Conservation (phyloP, 108 stramenopile species). For the Schizochytrium sp. region DNA sequence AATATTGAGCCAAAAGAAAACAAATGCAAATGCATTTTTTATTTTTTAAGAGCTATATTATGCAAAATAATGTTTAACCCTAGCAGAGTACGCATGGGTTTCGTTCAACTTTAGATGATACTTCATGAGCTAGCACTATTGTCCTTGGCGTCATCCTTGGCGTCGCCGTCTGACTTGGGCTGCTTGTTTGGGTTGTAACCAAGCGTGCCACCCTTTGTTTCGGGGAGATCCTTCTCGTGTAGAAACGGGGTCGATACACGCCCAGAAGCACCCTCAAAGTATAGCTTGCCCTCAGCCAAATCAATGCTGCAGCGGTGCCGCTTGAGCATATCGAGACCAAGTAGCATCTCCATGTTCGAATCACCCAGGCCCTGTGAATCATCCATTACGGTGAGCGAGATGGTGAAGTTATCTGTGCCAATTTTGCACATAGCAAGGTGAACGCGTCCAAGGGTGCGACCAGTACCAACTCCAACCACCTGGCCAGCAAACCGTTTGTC, state of each 20-base stretch:
- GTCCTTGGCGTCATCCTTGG: slow-evolving; percentile 14
- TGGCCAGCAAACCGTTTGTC: slow-evolving; percentile 89
- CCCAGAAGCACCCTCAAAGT: slow-evolving; percentile 7
- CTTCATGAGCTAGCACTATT: no score
- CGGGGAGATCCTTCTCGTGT: slow-evolving; percentile 58
- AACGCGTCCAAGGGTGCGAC: slow-evolving; percentile 89
- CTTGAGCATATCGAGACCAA: slow-evolving; percentile 97
- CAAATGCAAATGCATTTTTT: no score
- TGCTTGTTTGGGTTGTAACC: slow-evolving; percentile 32
- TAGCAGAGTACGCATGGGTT: no score
- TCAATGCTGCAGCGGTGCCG: slow-evolving; percentile 93
- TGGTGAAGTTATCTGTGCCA: slow-evolving; percentile 78
- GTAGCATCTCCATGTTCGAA: slow-evolving; percentile 92
- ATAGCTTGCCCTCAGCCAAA: slow-evolving; percentile 75
- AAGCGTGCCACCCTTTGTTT: slow-evolving; percentile 46
- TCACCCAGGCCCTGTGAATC: slow-evolving; percentile 60
- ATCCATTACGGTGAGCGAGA: slow-evolving; percentile 86
- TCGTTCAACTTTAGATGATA: no score
- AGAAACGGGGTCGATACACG: slow-evolving; percentile 46
- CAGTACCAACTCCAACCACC: slow-evolving; percentile 92
- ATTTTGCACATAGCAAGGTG: slow-evolving; percentile 83
- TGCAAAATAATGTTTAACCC: no score
- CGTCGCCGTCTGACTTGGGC: neutral
- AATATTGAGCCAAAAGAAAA: no score
- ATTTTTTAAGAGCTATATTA: no score